phyloP scores from a whole-genome alignment of 331 rosid genomes.

The Spiraea crenata region DNA sequence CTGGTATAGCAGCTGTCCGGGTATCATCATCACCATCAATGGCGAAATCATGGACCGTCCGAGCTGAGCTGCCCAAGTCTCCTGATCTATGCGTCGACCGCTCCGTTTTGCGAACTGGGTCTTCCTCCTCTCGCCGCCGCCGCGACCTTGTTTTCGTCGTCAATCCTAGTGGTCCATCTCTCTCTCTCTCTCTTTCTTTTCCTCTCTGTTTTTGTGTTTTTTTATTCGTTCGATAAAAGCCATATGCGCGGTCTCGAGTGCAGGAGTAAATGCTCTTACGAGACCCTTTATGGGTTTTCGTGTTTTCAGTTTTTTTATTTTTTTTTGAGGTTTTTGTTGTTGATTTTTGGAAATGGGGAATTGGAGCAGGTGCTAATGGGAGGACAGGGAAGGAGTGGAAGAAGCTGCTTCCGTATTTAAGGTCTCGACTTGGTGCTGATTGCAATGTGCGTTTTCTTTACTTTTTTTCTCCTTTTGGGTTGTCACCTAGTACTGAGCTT shows the following conservation, averaged over 20 bases:
- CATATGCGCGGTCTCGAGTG: too few relatives aligned
- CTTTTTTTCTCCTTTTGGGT: constrained; percentile 5
- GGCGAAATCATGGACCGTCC: constrained; percentile 51
- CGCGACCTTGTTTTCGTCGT: constrained; percentile 87
- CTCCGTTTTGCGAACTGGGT: constrained; percentile 34
- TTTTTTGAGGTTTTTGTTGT: neutral
- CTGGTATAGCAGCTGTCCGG: constrained; percentile 28
- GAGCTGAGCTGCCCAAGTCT: constrained; percentile 59
- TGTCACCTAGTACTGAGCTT: constrained; percentile 1
- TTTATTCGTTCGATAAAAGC: constrained; percentile 1
- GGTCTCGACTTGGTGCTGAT: constrained; percentile 73
- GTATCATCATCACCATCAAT: constrained; percentile 15
- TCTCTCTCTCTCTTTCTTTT: constrained; percentile 16
- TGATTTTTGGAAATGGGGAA: neutral
- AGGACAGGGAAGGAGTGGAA: constrained; percentile 83
- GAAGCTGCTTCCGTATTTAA: constrained; percentile 76
- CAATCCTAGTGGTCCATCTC: constrained; percentile 66
- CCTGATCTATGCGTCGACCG: constrained; percentile 48
- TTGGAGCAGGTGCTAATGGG: constrained; percentile 88
- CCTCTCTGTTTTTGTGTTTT: neutral
- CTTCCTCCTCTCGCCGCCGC: constrained; percentile 57
- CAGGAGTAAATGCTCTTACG: too few relatives aligned
- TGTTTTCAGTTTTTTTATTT: too few relatives aligned
- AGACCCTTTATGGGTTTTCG: too few relatives aligned
- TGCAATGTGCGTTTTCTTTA: constrained; percentile 58